Percentiles rank a stretch among this genome's conserved stretches.
These are phyloP conservation scores for Chlorella sp. DNA, from an alignment of 139 green algal genomes.

Conservation along the genomic window DNA sequence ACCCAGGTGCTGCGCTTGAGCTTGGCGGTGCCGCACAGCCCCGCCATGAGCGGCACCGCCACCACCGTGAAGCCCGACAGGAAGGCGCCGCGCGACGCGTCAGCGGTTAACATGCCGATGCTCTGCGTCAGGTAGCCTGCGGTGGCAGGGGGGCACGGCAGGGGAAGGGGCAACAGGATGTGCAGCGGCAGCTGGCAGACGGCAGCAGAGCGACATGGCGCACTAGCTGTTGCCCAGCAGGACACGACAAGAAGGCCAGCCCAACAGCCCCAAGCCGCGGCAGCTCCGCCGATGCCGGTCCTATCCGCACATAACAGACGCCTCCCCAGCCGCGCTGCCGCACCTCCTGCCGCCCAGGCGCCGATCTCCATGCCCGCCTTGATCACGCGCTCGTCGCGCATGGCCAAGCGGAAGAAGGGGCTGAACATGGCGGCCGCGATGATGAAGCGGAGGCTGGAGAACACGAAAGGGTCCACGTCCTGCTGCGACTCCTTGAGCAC, in stretches of 20 bases:
- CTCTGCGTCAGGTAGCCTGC: slow-evolving; percentile 69
- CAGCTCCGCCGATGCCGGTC: too few relatives aligned
- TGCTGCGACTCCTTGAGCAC: slow-evolving; percentile 48
- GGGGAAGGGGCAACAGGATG: neutral
- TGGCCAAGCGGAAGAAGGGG: slow-evolving; percentile 42
- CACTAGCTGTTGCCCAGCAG: too few relatives aligned
- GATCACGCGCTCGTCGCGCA: slow-evolving; percentile 30
- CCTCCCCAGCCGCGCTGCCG: neutral
- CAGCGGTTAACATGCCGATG: slow-evolving; percentile 68
- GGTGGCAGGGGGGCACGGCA: neutral
- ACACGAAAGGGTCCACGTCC: slow-evolving; percentile 41
- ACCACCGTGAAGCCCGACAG: slow-evolving; percentile 85
- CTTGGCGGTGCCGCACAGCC: slow-evolving; percentile 60
- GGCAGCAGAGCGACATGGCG: neutral
- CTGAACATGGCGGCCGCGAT: slow-evolving; percentile 52
- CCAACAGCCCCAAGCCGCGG: neutral
- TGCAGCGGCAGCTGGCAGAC: neutral
- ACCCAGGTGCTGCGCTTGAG: slow-evolving; percentile 64
- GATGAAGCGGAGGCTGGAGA: slow-evolving; percentile 44
- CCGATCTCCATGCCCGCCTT: slow-evolving; percentile 53
- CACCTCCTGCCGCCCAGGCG: slow-evolving; percentile 47
- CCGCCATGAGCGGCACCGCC: slow-evolving; percentile 76
- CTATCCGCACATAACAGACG: neutral
- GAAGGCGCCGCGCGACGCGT: slow-evolving; percentile 75
- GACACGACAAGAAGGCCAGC: too few relatives aligned